Evolutionary conservation across 2,329 filamentous ascomycete species (phyloP).

Genomic region (Malbranchea zuffiana): DNA sequence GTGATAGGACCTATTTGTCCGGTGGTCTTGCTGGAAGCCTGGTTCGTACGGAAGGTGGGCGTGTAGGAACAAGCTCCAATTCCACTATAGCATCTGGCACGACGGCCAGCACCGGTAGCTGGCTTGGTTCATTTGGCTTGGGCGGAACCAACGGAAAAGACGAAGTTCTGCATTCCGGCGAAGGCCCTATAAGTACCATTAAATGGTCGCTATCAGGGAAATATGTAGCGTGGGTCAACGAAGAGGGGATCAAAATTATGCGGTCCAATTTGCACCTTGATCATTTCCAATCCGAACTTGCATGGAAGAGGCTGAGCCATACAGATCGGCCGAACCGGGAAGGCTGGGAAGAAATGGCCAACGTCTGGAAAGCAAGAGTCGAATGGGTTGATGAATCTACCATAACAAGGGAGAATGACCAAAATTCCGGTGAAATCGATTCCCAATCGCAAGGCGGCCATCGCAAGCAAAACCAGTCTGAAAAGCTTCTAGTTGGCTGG

Average conservation of each 20-base stretch:
- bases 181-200: constrained; percentile 81
- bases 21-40: constrained; percentile 81
- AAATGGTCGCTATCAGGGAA: constrained; percentile 91
- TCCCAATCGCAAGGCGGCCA: constrained; percentile 14
- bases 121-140: constrained; percentile 80
- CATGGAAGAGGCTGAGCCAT: constrained; percentile 91
- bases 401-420: constrained; percentile 37
- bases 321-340: constrained; percentile 77
- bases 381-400: constrained; percentile 86
- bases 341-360: constrained; percentile 91
- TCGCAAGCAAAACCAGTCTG: constrained; percentile 27
- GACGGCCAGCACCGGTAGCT: constrained; percentile 72
- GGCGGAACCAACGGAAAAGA: constrained; percentile 68
- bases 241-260: constrained; percentile 97
- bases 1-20: constrained; percentile 77
- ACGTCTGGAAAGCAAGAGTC: constrained; percentile 81
- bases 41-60: constrained; percentile 73
- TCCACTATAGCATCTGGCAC: constrained; percentile 75
- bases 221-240: constrained; percentile 91
- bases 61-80: constrained; percentile 64
- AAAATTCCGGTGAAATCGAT: constrained; percentile 17
- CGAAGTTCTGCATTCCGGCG: constrained; percentile 76
- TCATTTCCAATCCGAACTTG: constrained; percentile 61
- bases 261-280: constrained; percentile 75
- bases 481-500: constrained; percentile 88